phyloP scores from a whole-genome alignment of 2,329 filamentous ascomycete species.

The Talaromyces verruculosus region DNA sequence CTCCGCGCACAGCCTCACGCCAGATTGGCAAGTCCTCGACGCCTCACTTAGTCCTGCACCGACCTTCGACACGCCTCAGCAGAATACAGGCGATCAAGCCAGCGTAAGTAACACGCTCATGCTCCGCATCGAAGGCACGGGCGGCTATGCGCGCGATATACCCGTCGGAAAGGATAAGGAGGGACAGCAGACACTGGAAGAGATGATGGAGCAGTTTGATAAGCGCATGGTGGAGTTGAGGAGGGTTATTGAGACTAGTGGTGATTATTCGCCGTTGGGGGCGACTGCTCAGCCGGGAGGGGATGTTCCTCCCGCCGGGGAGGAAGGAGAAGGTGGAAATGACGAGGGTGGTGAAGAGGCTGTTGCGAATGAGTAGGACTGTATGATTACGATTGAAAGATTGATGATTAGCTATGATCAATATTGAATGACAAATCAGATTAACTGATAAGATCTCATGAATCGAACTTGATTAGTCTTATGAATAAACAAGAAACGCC shows the following conservation, averaged over 20 bases:
- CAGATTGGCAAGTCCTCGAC: constrained; percentile 68
- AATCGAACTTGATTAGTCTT: neutral
- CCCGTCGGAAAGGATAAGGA: constrained; percentile 27
- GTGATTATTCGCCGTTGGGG: constrained; percentile 19
- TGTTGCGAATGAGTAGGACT: neutral
- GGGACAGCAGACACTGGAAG: constrained; percentile 38
- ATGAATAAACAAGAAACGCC: neutral
- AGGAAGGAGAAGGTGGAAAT: neutral
- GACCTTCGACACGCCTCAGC: constrained; percentile 54
- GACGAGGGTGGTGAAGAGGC: neutral
- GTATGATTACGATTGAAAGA: neutral
- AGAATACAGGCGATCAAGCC: constrained; percentile 30
- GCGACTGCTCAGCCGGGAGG: neutral
- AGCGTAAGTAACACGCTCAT: constrained; percentile 48
- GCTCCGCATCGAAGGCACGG: constrained; percentile 47
- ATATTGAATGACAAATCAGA: neutral
- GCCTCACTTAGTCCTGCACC: constrained; percentile 59
- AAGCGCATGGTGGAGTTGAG: constrained; percentile 46
- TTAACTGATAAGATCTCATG: neutral
- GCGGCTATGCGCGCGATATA: constrained; percentile 31
- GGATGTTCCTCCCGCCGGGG: no score
- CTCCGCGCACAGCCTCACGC: constrained; percentile 69
- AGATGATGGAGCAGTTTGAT: constrained; percentile 50
- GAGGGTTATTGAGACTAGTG: constrained; percentile 41
- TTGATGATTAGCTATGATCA: neutral